Base-by-base conservation (phyloP, 2,329 filamentous ascomycete genomes). In the Cryphonectria nitschkei region DNA sequence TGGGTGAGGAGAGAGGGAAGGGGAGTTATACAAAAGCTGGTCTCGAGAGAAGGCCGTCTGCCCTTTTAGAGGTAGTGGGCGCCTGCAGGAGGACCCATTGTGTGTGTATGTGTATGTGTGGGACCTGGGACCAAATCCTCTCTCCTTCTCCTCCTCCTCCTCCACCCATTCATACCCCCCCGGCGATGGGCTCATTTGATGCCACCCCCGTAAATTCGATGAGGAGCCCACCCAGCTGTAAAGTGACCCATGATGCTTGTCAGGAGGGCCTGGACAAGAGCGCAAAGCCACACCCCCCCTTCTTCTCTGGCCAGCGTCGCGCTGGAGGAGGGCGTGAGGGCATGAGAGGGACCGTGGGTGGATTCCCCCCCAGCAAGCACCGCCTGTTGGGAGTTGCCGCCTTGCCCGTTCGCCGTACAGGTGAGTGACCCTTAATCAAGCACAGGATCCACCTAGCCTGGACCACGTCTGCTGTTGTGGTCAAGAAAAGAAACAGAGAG, bases 141-240 rank as follows among this genome's bases (percentile, higher is more conserved):
- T 50, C 19, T 16, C 16, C 41, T 46, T 16, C 43, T 46, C 43
- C 16, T 46, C 43, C 16, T 46, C 19, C 43, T n/a, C 43, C 43
- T 22, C 22, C 37, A 13, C 37, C 37, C 37, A 39, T 3, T 11
- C 37, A 39, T 11, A 63, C 52, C 34, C 43, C 34, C 37, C 32
- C 46, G 68, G 68, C 37, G 61, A 72, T 68, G 70, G 70, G 60
- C 61, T 68, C 70, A 72, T 72, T 70, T 69, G 68, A 68, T 65
- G 60, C n/a, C 50, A 65, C 58, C 61, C 68, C 68, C 68, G 70
- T 70, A 72, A 72, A 72, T 72, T 70, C 70, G 60, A 62, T 67
- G 64, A 67, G 68, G 70, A 70, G 70, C 65, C 32, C 58, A 39
- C 58, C 58, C 70, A 69, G 54, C 54, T 61, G 50, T 68, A 61